Evolutionary conservation across 2,329 filamentous ascomycete genomes (phyloP).

Genomic region (Fusarium sublunatum): DNA sequence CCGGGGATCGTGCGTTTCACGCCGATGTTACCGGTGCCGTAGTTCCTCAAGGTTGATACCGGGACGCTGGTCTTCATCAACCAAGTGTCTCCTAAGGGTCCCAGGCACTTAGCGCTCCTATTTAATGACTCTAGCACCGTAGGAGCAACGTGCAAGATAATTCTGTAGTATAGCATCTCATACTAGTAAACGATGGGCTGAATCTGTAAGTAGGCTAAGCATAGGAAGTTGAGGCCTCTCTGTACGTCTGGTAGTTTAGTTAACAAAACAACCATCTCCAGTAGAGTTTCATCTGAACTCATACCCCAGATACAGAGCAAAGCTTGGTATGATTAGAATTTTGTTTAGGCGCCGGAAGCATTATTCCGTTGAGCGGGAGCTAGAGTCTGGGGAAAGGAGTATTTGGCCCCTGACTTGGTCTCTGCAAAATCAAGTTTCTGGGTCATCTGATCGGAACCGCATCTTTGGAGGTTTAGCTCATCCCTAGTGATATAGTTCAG

Average conservation of each 20-base stretch:
- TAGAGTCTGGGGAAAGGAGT: background rate
- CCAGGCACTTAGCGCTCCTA: no score
- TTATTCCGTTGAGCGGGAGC: conserved; percentile 5
- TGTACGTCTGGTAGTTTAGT: background rate
- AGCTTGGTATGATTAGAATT: background rate
- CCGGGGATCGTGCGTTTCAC: background rate
- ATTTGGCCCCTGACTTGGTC: background rate
- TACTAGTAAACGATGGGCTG: no score
- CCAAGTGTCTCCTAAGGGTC: no score
- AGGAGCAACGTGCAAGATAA: no score
- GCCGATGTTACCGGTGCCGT: background rate
- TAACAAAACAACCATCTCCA: background rate
- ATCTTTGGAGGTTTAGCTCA: background rate
- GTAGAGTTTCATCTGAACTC: background rate
- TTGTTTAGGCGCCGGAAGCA: background rate
- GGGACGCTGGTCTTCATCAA: background rate
- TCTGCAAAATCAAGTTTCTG: background rate
- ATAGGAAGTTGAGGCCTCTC: background rate
- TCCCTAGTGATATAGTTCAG: background rate
- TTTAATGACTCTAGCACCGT: no score
- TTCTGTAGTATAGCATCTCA: no score
- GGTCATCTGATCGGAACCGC: background rate
- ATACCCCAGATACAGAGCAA: background rate
- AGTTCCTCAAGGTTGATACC: background rate
- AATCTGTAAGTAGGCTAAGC: no score